A percentile compares a stretch with the other conserved stretches of the same genome.
These are phyloP conservation scores for Amanita phalloides DNA, from an alignment of 768 basidiomycete species.

Conservation along the genomic window DNA sequence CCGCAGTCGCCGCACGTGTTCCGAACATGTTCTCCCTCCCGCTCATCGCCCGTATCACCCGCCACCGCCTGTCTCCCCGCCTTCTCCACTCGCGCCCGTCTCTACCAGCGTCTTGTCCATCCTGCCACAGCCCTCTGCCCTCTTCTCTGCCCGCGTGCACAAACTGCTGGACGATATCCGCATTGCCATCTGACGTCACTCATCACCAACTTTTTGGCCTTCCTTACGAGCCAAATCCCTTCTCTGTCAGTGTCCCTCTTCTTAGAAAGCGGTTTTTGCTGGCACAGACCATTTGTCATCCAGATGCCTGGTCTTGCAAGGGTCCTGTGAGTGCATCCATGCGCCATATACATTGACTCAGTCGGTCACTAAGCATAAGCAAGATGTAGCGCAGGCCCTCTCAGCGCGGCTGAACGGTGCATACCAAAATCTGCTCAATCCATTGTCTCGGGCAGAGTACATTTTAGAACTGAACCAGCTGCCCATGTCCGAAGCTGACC, in stretches of 20 bases:
- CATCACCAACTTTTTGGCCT: constrained; percentile 66
- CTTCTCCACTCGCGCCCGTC: constrained; percentile 2
- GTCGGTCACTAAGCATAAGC: constrained; percentile 31
- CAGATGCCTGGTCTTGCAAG: constrained; percentile 72
- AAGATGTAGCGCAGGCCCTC: constrained; percentile 48
- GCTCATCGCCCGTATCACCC: not conserved
- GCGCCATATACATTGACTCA: constrained; percentile 5
- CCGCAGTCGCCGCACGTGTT: constrained; percentile 1
- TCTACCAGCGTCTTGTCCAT: constrained; percentile 35
- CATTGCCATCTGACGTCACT: constrained; percentile 40
- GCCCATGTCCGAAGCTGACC: constrained; percentile 56
- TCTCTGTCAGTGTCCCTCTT: constrained; percentile 47
- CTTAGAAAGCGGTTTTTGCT: constrained; percentile 59
- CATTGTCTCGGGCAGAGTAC: constrained; percentile 71
- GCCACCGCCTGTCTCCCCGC: constrained; percentile 4
- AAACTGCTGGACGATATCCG: constrained; percentile 58
- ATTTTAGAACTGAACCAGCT: constrained; percentile 56
- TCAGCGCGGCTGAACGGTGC: constrained; percentile 78
- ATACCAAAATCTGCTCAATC: constrained; percentile 64
- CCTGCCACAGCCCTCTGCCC: constrained; percentile 49
- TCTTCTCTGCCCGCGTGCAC: constrained; percentile 66
- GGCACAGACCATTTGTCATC: constrained; percentile 74
- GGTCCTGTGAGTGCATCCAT: constrained; percentile 35
- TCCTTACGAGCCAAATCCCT: constrained; percentile 54
- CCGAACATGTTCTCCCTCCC: not conserved